phyloP scores from a whole-genome alignment of 2,329 filamentous ascomycete genomes.

The Xylaria sp. region DNA sequence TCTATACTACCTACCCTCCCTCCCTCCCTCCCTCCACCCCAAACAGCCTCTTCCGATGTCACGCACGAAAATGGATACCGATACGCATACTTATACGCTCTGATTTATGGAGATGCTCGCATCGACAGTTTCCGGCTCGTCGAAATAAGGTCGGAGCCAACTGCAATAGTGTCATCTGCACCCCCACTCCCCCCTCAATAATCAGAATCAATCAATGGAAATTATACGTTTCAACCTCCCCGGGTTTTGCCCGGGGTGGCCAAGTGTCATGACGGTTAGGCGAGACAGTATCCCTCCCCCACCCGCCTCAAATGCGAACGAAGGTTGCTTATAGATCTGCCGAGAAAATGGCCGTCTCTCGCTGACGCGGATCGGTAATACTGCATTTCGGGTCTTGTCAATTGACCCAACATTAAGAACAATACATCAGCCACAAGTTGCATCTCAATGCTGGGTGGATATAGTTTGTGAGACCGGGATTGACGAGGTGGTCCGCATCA shows the following conservation, averaged over 20 bases:
- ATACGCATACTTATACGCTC: too few species aligned
- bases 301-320: constrained; percentile 19
- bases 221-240: constrained; percentile 28
- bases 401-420: background rate
- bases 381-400: constrained; percentile 4
- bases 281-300: constrained; percentile 22
- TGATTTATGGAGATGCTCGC: constrained; percentile 1
- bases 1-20: background rate
- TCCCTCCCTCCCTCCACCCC: background rate
- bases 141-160: constrained; percentile 6
- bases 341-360: constrained; percentile 27
- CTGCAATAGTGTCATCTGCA: background rate
- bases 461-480: constrained; percentile 12
- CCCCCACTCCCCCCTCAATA: constrained; percentile 10
- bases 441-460: constrained; percentile 9
- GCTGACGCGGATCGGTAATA: constrained; percentile 19
- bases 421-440: background rate
- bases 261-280: constrained; percentile 25
- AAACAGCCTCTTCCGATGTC: constrained; percentile 24
- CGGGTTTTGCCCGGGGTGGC: constrained; percentile 7
- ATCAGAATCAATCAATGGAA: constrained; percentile 13
- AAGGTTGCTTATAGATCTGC: constrained; percentile 23
- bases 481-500: constrained; percentile 8
- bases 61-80: constrained; percentile 19
- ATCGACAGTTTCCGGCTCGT: constrained; percentile 12